A percentile compares a stretch with the other conserved stretches of the same genome.
Conservation (phyloP, 441 rosid species). For the Jatropha multifida region DNA sequence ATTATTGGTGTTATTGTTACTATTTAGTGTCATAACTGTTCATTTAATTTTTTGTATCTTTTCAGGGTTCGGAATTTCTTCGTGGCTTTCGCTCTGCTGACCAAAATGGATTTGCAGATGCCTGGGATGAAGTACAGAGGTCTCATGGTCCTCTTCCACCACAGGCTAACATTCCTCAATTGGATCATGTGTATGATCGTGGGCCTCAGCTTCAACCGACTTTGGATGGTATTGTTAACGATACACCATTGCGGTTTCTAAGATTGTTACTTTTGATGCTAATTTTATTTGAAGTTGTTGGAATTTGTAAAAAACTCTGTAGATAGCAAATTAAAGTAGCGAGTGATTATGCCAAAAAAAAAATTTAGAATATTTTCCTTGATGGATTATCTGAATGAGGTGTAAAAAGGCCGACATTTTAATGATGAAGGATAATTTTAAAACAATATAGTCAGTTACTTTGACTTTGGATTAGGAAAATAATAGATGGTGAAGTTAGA, state of each 20-base stretch:
- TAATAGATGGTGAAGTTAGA: not conserved
- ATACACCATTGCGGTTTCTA: not conserved
- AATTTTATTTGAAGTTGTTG: not conserved
- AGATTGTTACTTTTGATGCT: not conserved
- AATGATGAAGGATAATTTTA: not conserved
- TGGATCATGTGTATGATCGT: constrained; percentile 38
- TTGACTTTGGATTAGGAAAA: not conserved
- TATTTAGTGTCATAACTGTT: not conserved
- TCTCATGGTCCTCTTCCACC: constrained; percentile 16
- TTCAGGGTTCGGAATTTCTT: constrained; percentile 75
- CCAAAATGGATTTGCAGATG: constrained; percentile 67
- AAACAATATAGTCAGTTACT: not conserved
- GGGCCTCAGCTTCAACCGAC: constrained; percentile 51
- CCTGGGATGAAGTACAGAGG: constrained; percentile 81
- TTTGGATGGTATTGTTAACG: constrained; percentile 53
- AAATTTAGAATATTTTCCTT: not conserved
- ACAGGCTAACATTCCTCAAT: constrained; percentile 36
- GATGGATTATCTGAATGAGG: not conserved
- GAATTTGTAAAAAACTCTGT: not conserved
- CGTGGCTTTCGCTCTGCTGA: constrained; percentile 59
- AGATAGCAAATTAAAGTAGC: not conserved
- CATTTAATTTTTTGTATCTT: not conserved
- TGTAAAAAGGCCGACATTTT: not conserved
- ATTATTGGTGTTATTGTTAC: not conserved
- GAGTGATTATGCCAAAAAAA: not conserved